phyloP scores from a whole-genome alignment of 2,329 filamentous ascomycete genomes.

The Aureobasidium subglaciale region DNA sequence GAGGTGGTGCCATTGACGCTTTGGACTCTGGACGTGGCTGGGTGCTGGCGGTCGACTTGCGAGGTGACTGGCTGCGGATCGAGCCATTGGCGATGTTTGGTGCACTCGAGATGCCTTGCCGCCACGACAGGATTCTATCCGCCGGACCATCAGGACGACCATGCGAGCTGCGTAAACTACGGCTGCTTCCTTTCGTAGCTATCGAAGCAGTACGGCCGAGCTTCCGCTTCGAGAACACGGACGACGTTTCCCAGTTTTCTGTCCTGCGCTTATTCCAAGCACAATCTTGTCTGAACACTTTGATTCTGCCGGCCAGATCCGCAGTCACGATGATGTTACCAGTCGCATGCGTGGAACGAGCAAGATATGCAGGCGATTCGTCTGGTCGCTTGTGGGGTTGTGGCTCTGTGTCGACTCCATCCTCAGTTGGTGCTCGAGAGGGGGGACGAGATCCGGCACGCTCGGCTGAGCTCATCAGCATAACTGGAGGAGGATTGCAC shows the following conservation, averaged over 20 bases:
- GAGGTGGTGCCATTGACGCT: not conserved
- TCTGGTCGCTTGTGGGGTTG: slow-evolving; percentile 37
- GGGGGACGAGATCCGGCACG: slow-evolving; percentile 37
- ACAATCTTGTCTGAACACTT: slow-evolving; percentile 92
- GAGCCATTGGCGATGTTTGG: slow-evolving; percentile 6
- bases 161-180: slow-evolving; percentile 25
- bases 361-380: slow-evolving; percentile 69
- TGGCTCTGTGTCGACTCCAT: slow-evolving; percentile 27
- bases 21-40: slow-evolving; percentile 14
- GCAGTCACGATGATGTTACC: slow-evolving; percentile 91
- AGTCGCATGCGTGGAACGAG: slow-evolving; percentile 65
- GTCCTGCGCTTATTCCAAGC: slow-evolving; percentile 67
- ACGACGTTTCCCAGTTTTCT: slow-evolving; percentile 71
- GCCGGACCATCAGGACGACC: slow-evolving; percentile 40
- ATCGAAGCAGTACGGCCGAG: slow-evolving; percentile 49
- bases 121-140: slow-evolving; percentile 84
- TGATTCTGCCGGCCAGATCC: slow-evolving; percentile 81
- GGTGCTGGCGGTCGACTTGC: not conserved
- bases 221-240: slow-evolving; percentile 65
- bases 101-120: slow-evolving; percentile 57
- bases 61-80: slow-evolving; percentile 11
- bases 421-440: slow-evolving; percentile 42
- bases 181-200: slow-evolving; percentile 45
- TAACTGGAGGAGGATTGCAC: slow-evolving; percentile 89
- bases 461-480: slow-evolving; percentile 67